A percentile compares a stretch with the other conserved stretches of the same genome.
Conservation (phyloP, 2,329 filamentous ascomycete species). For the Penicillium sp. region DNA sequence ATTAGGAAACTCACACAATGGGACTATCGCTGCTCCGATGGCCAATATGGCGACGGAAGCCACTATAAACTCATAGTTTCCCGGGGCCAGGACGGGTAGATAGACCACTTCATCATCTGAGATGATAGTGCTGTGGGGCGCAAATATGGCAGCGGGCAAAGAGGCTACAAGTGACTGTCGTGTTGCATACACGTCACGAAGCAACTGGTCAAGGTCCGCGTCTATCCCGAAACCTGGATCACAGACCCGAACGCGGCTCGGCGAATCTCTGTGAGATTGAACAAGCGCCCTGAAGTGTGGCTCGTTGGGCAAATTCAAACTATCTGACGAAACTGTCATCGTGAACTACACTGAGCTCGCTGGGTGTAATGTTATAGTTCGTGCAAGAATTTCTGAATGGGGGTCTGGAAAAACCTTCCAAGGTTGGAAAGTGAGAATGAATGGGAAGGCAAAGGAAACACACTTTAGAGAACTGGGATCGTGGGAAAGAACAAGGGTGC, state of each 20-base stretch:
- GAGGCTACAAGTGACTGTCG: background rate
- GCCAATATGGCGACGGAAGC: background rate
- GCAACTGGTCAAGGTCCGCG: background rate
- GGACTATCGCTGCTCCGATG: background rate
- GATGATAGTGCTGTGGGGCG: background rate
- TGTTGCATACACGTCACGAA: background rate
- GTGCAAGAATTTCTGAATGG: too few relatives aligned
- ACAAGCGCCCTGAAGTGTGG: background rate
- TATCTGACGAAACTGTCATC: too few relatives aligned
- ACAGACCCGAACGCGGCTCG: background rate
- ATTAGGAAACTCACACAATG: background rate
- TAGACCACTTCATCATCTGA: background rate
- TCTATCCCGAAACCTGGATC: background rate
- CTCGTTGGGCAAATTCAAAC: background rate
- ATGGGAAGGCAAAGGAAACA: too few relatives aligned
- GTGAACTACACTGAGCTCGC: too few relatives aligned
- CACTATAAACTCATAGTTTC: background rate
- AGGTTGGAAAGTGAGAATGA: too few relatives aligned
- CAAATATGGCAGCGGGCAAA: too few relatives aligned
- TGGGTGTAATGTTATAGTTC: too few relatives aligned
- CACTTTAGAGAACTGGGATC: too few relatives aligned
- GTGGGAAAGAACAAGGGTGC: too few relatives aligned
- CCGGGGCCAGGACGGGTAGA: background rate
- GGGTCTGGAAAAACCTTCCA: too few relatives aligned
- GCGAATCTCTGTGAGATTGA: background rate